Evolutionary conservation across 768 basidiomycete species (phyloP).

Genomic region (Leucocoprinus sp.): DNA sequence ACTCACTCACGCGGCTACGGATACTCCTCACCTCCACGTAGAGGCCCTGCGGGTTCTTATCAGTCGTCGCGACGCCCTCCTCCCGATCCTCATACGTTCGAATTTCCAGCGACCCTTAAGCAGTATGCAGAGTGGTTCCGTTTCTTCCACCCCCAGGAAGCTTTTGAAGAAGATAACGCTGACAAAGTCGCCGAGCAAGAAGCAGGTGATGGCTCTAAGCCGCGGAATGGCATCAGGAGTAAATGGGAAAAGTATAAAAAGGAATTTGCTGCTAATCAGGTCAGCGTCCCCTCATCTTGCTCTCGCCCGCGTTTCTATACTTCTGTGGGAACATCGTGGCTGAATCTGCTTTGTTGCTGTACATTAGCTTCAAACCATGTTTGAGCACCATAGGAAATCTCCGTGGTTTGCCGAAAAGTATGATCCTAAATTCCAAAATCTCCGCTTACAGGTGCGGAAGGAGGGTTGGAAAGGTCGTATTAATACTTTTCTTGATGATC

Average conservation of each 20-base stretch:
- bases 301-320: conserved; percentile 16
- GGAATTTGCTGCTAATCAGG: conserved; percentile 81
- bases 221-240: conserved; percentile 73
- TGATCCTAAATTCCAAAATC: conserved; percentile 66
- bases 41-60: conserved; percentile 37
- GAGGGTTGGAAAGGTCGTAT: conserved; percentile 78
- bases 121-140: conserved; percentile 89
- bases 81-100: conserved; percentile 73
- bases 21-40: conserved; percentile 57
- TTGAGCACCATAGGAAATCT: conserved; percentile 91
- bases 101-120: conserved; percentile 74
- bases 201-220: conserved; percentile 74
- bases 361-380: conserved; percentile 88
- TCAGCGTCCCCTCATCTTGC: conserved; percentile 35
- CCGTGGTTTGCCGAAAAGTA: conserved; percentile 98
- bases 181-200: conserved; percentile 82
- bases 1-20: conserved; percentile 57
- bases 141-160: conserved; percentile 64
- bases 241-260: conserved; percentile 95
- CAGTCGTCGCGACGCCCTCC: conserved; percentile 53
- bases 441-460: conserved; percentile 74
- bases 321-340: conserved; percentile 16
- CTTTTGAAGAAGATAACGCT: conserved; percentile 72
- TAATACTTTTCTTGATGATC: conserved; percentile 65
- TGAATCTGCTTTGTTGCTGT: conserved; percentile 28